Conservation (phyloP, 2,329 filamentous ascomycete genomes). For the Onygenales sp. region DNA sequence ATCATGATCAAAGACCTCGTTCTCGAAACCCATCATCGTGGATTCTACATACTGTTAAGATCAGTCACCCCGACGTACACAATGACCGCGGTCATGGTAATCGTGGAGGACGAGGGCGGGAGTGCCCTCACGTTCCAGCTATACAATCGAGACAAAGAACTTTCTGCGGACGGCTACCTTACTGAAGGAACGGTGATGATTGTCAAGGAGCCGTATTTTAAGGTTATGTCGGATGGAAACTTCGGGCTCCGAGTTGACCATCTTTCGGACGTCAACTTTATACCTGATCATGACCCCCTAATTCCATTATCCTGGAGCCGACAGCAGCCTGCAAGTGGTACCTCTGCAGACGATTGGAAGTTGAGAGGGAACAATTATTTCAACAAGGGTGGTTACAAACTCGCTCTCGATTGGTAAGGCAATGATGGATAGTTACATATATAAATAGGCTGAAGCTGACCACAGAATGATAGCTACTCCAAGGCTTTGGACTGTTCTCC, state of each 20-base stretch:
- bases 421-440: no score
- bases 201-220: constrained; percentile 39
- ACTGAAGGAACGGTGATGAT: constrained; percentile 27
- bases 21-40: constrained; percentile 34
- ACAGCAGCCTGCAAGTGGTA: no score
- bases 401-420: no score
- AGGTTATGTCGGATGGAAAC: no score
- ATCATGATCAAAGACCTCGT: no score
- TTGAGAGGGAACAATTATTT: no score
- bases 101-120: constrained; percentile 33
- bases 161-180: constrained; percentile 27
- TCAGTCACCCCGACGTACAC: no score
- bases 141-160: constrained; percentile 25
- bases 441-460: not conserved
- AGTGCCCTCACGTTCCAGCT: constrained; percentile 30
- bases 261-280: constrained; percentile 37
- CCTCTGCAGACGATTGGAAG: no score
- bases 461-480: constrained; percentile 24
- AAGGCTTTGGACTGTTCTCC: constrained; percentile 23
- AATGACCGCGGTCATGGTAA: constrained; percentile 5
- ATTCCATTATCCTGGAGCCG: no score
- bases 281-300: constrained; percentile 14
- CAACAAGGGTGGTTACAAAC: no score
- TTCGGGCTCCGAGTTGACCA: constrained; percentile 39
- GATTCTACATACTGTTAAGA: constrained; percentile 13